Base-by-base conservation (phyloP, 805 yeast genomes). In the Sugiyamaella qingdaonensis region DNA sequence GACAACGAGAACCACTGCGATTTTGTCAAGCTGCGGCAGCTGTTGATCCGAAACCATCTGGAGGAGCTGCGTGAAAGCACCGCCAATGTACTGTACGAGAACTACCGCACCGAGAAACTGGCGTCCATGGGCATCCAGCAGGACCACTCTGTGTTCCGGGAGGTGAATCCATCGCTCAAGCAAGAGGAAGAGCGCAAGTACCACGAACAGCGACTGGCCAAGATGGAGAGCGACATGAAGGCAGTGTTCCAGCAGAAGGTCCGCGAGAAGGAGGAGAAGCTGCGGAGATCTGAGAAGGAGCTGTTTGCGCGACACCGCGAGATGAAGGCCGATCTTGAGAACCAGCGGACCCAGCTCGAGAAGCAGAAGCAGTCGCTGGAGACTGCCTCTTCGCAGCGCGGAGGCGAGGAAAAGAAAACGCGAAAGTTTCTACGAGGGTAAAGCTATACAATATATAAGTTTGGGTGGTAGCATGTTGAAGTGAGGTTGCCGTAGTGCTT, bases 161-260 rank as follows among this genome's bases (percentile, higher is more conserved):
- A 89, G 69, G 89, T 90, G 66, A 96, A 92, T 71, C 99, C 99
- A 31, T 81, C 85, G 51, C 78, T 86, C 61, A 88, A 88, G 73
- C 95, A 89, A 72, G 95, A 86, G 71, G 98, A 94, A 73, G 98
- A 94, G 73, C 85, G 87, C 65, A 84, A 86, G 34, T 78, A 88
- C 66, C 98, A 94, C 69, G 97, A 89, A 73, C 95, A 95, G 57
- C 90, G 92, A 68, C 78, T 94, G 64, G 86, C 91, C 54, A 89
- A 88, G 76, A 81, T 94, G 85, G 98, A 94, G 75, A 81, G 89
- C 39, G 98, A 94, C 73, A 90, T 94, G 97, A 91, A 92, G 75
- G 78, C 84, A 27, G 96, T 94, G 52, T 94, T 94, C 82, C 96
- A 91, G 74, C 94, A 88, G 67, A 94, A 94, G 76, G 99, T 94